Evolutionary conservation across 192 early-diverging fungal genomes (phyloP), one percentile per base, ranked within the genome.

Genomic region (Podila clonocystis): DNA sequence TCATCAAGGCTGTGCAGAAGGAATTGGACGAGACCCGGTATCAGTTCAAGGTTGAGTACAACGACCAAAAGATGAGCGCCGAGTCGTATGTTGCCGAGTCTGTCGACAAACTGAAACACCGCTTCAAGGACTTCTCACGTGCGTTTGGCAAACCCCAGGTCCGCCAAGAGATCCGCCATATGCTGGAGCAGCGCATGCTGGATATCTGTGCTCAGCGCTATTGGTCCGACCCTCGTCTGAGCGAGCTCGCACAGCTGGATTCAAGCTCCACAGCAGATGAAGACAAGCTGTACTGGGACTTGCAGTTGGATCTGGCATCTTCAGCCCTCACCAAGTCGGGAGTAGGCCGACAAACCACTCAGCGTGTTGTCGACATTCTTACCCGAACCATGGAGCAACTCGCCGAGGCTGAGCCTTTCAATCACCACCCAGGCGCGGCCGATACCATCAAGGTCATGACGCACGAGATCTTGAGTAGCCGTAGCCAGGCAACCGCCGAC

Each of bases 11-110:
- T 0, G 98, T 99, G n/a, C 94, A 98, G 69, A 86, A 75, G 70
- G 97, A 99, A 74, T 87, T 99, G 50, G 96, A 98, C 62, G 97
- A 99, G 83, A 91, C 97, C 13, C 89, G 92, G 17, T 99, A 99
- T 82, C 96, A 98, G 86, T 97, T 97, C 87, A 99, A 99, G 84
- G 98, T 99, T 13, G 95, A 97, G 59, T 99, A 98, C 89, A 98
- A 98, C 69, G 98, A 99, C 84, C 93, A 96, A 68, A 88, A 91
- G 57, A 94, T 99, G 67, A 95, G 95, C 24, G 93, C 98, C 49
- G 97, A 99, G 85, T 95, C 94, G 20, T 99, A 99, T 84, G 94
- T 95, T 61, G 95, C 96, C 5, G 98, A 99, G 63, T 91, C 93
- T 15, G 94, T 99, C 72, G 98, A 99, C 74, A 83, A 87, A 30